Conservation (phyloP, 2,329 filamentous ascomycete genomes). For the Dothideomycetes sp. region DNA sequence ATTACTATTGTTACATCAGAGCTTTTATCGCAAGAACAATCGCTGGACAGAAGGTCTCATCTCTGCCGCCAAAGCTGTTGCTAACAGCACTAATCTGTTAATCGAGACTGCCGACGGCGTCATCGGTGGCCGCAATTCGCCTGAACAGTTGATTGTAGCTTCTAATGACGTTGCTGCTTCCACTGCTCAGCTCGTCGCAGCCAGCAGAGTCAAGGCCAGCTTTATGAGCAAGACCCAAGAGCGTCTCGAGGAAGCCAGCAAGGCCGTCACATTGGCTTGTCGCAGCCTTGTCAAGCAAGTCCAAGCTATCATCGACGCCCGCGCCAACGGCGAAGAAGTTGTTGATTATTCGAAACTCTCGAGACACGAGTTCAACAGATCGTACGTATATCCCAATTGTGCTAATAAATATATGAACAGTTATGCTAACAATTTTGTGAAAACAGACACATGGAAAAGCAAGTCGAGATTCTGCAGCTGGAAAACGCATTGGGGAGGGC, state of each 20-base stretch:
- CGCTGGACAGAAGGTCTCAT: conserved; percentile 97
- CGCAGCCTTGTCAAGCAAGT: conserved; percentile 83
- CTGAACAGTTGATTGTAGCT: conserved; percentile 94
- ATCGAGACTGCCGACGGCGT: conserved; percentile 98
- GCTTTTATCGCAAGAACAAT: conserved; percentile 99
- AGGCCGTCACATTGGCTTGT: conserved; percentile 85
- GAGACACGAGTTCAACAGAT: conserved; percentile 94
- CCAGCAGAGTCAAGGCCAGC: conserved; percentile 88
- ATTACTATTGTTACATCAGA: too few relatives aligned
- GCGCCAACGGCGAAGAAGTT: conserved; percentile 64
- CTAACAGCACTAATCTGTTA: conserved; percentile 83
- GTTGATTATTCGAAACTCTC: conserved; percentile 85
- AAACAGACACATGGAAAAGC: conserved; percentile 16
- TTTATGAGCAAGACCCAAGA: conserved; percentile 99
- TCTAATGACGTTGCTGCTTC: conserved; percentile 95
- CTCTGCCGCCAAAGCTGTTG: conserved; percentile 92
- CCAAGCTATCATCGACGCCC: conserved; percentile 84
- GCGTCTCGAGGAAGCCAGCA: conserved; percentile 77
- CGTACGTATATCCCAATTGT: conserved; percentile 49
- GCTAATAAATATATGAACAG: conserved; percentile 1
- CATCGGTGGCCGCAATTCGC: conserved; percentile 80
- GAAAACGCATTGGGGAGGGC: conserved; percentile 78
- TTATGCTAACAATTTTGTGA: conserved; percentile 17
- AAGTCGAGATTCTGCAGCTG: conserved; percentile 96
- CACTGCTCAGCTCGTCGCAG: conserved; percentile 92